A percentile compares a stretch with the other conserved stretches of the same genome.
phyloP scores from a whole-genome alignment of 1,284 basidiomycete genomes.

The Ustilago nuda region DNA sequence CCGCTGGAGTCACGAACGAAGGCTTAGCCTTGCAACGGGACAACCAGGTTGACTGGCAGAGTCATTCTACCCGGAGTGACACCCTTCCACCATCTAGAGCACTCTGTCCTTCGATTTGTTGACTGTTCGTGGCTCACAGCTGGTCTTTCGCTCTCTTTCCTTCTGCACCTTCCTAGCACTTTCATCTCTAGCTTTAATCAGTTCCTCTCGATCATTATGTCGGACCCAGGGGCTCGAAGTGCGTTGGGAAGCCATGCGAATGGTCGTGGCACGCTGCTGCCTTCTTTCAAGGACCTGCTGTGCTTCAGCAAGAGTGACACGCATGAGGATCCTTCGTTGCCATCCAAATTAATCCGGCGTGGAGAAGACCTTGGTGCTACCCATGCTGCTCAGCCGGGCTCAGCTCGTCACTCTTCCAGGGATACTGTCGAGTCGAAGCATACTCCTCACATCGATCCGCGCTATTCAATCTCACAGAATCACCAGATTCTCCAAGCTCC shows the following conservation, averaged over 20 bases:
- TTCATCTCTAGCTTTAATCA: not conserved
- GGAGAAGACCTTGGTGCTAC: not conserved
- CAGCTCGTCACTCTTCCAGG: not conserved
- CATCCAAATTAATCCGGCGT: not conserved
- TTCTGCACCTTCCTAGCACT: not conserved
- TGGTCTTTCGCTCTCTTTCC: not conserved
- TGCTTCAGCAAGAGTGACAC: slow-evolving; percentile 10
- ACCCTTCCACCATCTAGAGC: not conserved
- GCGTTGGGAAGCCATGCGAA: too few species aligned
- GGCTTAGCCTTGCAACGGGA: not conserved
- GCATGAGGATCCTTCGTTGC: not conserved
- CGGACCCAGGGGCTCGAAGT: not conserved
- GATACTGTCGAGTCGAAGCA: not conserved
- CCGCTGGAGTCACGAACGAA: not conserved
- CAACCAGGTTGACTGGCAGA: not conserved
- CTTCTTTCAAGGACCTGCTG: slow-evolving; percentile 31
- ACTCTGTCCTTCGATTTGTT: not conserved
- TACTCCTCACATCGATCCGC: not conserved
- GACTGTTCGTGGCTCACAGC: not conserved
- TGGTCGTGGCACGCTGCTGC: slow-evolving; percentile 11
- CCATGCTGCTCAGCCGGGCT: not conserved
- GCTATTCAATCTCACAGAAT: not conserved
- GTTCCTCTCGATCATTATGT: not conserved
- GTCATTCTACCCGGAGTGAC: not conserved
- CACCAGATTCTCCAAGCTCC: not conserved